Conservation (phyloP, 805 yeast species). For the Saturnispora sekii region DNA sequence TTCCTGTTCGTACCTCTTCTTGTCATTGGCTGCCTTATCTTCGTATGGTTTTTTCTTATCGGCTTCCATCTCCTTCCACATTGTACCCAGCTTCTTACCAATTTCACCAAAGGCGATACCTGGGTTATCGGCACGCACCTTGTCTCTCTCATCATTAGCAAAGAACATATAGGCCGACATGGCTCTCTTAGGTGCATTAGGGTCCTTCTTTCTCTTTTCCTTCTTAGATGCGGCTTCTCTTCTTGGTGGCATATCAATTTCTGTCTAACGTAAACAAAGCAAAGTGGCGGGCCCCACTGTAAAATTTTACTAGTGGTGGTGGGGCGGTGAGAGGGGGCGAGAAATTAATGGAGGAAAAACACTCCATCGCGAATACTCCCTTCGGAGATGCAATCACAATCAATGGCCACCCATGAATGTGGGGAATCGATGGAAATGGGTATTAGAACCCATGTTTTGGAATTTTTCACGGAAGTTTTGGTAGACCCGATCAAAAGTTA, state of each 20-base stretch:
- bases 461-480: no score
- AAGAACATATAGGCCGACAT: conserved; percentile 98
- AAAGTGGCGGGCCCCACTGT: no score
- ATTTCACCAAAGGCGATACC: conserved; percentile 93
- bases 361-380: no score
- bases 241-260: conserved; percentile 13
- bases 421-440: no score
- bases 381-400: no score
- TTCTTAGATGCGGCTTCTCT: conserved; percentile 14
- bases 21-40: conserved; percentile 88
- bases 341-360: no score
- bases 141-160: conserved; percentile 95
- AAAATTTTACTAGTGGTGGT: neutral
- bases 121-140: conserved; percentile 92
- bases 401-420: no score
- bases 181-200: conserved; percentile 99
- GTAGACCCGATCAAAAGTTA: no score
- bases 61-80: conserved; percentile 83
- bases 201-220: conserved; percentile 47
- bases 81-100: conserved; percentile 90
- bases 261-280: neutral
- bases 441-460: no score
- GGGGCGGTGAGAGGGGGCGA: neutral
- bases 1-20: conserved; percentile 94
- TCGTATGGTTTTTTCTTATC: conserved; percentile 88